Conservation (phyloP, 139 green algal genomes). For the Parachlorella kessleri region DNA sequence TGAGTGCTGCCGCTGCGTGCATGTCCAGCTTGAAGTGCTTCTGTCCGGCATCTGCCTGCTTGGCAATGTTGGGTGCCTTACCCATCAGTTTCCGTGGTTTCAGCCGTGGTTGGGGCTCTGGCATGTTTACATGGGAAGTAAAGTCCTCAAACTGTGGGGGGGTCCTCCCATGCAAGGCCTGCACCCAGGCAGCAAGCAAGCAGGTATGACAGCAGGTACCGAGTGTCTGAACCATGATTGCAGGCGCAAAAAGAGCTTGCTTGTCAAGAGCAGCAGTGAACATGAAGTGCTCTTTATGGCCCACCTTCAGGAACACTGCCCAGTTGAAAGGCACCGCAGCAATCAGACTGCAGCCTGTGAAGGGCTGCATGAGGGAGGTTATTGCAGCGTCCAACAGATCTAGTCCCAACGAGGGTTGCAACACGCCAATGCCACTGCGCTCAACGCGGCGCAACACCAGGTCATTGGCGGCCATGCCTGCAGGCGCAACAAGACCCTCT, state of each 20-base stretch:
- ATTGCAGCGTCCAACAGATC: not conserved
- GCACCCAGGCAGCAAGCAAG: not conserved
- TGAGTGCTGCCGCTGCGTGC: not conserved
- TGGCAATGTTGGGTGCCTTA: constrained; percentile 11
- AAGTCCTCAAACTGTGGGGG: not conserved
- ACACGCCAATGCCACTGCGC: not conserved
- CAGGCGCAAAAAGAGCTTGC: no score
- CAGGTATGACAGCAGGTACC: not conserved
- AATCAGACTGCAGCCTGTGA: not conserved
- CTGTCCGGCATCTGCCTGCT: no score
- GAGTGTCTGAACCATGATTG: not conserved
- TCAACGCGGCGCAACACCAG: not conserved
- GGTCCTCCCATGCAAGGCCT: not conserved
- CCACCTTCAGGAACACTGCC: not conserved
- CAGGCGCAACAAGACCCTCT: no score
- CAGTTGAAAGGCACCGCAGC: no score
- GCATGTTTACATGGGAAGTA: not conserved
- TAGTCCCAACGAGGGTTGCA: not conserved
- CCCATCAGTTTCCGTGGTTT: not conserved
- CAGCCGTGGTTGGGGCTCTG: not conserved
- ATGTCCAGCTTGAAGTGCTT: not conserved
- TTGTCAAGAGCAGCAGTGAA: no score
- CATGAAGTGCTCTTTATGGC: no score
- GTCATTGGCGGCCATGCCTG: not conserved
- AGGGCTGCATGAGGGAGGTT: not conserved